These are phyloP conservation scores for Dissophora ornata DNA, from an alignment of 192 early-diverging fungal genomes.

Conservation along the genomic window DNA sequence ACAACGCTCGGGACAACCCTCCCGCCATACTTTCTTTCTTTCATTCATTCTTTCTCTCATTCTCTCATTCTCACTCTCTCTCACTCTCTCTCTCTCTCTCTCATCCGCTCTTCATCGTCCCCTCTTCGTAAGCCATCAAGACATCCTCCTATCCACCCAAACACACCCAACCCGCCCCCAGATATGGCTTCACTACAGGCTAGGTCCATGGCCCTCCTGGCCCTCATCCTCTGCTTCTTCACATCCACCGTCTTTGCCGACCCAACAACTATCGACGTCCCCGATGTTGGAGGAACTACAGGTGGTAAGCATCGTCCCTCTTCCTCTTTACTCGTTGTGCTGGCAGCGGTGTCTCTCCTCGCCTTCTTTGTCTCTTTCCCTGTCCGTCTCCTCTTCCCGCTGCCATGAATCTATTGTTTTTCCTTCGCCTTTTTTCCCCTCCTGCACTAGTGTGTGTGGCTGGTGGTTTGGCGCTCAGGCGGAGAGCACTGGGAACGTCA, in stretches of 20 bases:
- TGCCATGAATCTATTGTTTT: no score
- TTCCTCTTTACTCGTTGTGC: neutral
- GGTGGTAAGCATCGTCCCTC: conserved; percentile 25
- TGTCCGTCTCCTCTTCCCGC: no score
- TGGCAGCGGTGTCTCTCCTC: neutral
- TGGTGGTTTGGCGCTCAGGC: neutral
- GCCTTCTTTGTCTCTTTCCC: no score
- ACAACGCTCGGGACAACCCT: conserved; percentile 8
- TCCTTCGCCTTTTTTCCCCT: neutral
- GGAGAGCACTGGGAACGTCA: no score
- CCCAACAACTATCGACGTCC: neutral
- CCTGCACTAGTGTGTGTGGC: neutral
- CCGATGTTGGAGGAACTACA: neutral
- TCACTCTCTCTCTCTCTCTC: neutral
- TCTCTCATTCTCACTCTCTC: no score
- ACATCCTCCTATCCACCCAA: neutral
- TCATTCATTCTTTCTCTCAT: neutral
- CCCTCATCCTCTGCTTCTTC: conserved; percentile 10
- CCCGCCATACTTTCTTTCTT: neutral
- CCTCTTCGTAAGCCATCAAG: neutral
- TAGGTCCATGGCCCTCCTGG: conserved; percentile 7
- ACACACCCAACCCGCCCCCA: neutral
- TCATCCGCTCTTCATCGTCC: neutral
- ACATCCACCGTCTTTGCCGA: conserved; percentile 6
- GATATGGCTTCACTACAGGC: conserved; percentile 1